These are phyloP conservation scores for Salix purpurea DNA, from an alignment of 345 rosid species.

Conservation along the genomic window DNA sequence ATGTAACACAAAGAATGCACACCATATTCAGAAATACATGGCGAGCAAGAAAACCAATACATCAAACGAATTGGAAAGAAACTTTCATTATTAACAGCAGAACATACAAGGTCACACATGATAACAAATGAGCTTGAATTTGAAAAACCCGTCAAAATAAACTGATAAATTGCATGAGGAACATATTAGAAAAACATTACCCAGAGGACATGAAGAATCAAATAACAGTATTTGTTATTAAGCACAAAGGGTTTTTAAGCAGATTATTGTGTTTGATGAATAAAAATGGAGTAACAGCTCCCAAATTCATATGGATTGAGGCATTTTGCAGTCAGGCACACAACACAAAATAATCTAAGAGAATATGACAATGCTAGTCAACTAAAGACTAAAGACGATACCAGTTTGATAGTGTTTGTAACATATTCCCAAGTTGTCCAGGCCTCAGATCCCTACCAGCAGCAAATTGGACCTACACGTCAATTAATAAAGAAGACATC, in stretches of 20 bases:
- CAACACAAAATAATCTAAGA: background rate
- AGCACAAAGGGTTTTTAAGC: background rate
- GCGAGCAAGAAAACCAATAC: background rate
- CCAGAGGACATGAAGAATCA: background rate
- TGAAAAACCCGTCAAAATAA: background rate
- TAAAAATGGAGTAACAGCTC: background rate
- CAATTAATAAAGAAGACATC: slow-evolving; percentile 8
- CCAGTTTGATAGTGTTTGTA: slow-evolving; percentile 86
- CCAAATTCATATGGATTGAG: background rate
- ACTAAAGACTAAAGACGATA: slow-evolving; percentile 27
- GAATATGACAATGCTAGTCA: background rate
- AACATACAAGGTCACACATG: background rate
- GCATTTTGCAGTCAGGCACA: background rate
- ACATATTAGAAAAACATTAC: background rate
- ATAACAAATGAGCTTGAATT: background rate
- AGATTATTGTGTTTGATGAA: background rate
- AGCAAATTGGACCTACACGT: slow-evolving; percentile 79
- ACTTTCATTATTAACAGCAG: background rate
- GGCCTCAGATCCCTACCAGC: slow-evolving; percentile 97
- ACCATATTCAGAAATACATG: background rate
- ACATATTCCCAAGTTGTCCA: slow-evolving; percentile 79
- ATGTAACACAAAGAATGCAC: background rate
- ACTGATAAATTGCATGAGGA: background rate
- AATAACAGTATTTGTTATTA: background rate
- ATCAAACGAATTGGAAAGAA: background rate